Evolutionary conservation across 306 rosid genomes (phyloP), one percentile per base, ranked within the genome.

Genomic region (Lotus japonicus): DNA sequence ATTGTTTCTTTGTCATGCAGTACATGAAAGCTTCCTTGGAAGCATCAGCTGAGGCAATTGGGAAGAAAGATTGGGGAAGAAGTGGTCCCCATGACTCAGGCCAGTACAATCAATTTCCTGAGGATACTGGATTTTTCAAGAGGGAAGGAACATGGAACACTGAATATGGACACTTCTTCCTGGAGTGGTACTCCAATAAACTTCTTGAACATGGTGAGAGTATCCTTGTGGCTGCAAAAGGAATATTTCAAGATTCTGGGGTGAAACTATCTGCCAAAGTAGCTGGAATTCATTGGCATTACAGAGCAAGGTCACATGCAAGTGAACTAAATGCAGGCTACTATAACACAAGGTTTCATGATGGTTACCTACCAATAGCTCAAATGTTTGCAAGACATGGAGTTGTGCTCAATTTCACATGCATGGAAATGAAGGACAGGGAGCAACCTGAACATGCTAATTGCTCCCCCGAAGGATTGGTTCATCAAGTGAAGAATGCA

Each of bases 211-310:
- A 90, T 0, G 98, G 97, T 36, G 97, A 92, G 4, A 84, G 17
- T 17, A 81, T 92, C 66, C 81, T 92, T 8, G 71, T 79, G 35
- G 82, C 98, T 5, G 96, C 98, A 5, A 79, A 82, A 74, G 80
- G 77, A 38, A 81, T 90, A 63, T 92, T 88, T 80, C 79, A 79
- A 50, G 75, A 82, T 42, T 80, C 79, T 14, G 90, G 89, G 12
- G 90, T 84, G 16, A 92, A 83, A 77, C 84, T 92, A 15, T 90
- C 98, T 0, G 95, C 83, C 16, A 92, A 92, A 81, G 28, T 90
- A 6, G 98, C 98, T 0, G 98, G 98, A 66, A 90, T 94, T 46
- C 98, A 90, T 69, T 92, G 98, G 98, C 98, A 92, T 63, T 92
- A 90, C 57, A 64, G 74, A 26, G 45, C 97, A 57, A 81, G 92